Conservation (phyloP, 2,329 filamentous ascomycete genomes). For the Epichloe glyceriae region DNA sequence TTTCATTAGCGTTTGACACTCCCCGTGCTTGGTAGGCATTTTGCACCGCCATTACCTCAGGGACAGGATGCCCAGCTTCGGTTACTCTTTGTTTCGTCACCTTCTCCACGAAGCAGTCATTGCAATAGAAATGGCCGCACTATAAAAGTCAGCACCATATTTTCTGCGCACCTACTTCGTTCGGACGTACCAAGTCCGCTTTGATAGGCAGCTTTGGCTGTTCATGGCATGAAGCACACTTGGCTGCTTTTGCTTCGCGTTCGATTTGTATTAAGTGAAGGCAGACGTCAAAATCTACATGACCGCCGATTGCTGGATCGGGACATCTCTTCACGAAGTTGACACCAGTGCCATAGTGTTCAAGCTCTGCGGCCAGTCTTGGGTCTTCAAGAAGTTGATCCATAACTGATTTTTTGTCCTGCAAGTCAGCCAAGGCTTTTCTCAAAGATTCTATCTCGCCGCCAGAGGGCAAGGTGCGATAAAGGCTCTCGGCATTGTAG, state of each 20-base stretch:
- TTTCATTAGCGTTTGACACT: background rate
- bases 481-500: constrained; percentile 16
- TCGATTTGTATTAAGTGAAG: constrained; percentile 10
- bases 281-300: constrained; percentile 9
- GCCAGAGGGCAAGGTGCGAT: constrained; percentile 1
- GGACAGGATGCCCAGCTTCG: background rate
- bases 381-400: constrained; percentile 5
- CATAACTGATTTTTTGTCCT: background rate
- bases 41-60: background rate
- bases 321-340: background rate
- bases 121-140: constrained; percentile 23
- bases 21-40: background rate
- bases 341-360: constrained; percentile 8
- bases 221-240: constrained; percentile 8
- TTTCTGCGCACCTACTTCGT: background rate
- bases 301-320: constrained; percentile 9
- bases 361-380: background rate
- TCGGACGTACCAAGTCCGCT: background rate
- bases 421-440: background rate
- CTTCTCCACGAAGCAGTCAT: constrained; percentile 6
- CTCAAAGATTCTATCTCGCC: background rate
- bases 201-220: background rate
- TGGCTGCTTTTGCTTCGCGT: background rate
- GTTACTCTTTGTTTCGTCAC: background rate
- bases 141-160: constrained; percentile 9